A percentile compares a stretch with the other conserved stretches of the same genome.
Evolutionary conservation across 352 stramenopile genomes (phyloP).

Genomic region (Aphanomyces astaci): DNA sequence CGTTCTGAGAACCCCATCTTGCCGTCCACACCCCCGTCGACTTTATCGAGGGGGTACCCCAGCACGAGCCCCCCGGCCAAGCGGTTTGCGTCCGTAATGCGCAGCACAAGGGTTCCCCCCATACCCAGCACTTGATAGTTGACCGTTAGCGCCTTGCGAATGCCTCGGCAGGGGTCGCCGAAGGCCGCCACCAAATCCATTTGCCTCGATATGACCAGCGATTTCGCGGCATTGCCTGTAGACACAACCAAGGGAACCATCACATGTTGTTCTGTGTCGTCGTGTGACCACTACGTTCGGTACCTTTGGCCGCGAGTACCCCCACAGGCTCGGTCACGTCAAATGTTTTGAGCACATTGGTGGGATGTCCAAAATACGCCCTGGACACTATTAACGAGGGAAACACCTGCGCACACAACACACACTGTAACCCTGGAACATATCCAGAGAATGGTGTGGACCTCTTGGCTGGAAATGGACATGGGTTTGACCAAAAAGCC

Average conservation of each 20-base stretch:
- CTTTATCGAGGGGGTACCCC: constrained; percentile 13
- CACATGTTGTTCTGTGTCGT: too few species aligned
- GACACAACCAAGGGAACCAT: too few species aligned
- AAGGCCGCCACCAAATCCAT: constrained; percentile 7
- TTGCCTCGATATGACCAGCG: background rate
- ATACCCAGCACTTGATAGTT: constrained; percentile 24
- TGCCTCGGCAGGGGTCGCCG: constrained; percentile 19
- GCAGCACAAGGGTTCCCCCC: constrained; percentile 4
- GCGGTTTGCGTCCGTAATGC: background rate
- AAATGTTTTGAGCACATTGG: constrained; percentile 20
- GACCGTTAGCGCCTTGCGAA: constrained; percentile 20
- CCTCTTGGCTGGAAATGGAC: background rate
- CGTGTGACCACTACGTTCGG: too few species aligned
- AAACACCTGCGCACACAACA: background rate
- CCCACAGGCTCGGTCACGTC: constrained; percentile 13
- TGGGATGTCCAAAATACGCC: constrained; percentile 23
- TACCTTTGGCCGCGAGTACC: constrained; percentile 14
- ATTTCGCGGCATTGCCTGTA: background rate
- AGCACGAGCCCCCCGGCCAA: constrained; percentile 1
- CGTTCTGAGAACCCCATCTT: constrained; percentile 16
- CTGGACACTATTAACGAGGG: background rate
- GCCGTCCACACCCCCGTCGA: background rate
- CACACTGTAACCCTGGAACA: too few species aligned
- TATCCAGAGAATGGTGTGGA: too few species aligned
- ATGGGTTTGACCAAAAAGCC: constrained; percentile 8